phyloP scores from a whole-genome alignment of 2,329 filamentous ascomycete genomes.

The Alternaria infectoria region DNA sequence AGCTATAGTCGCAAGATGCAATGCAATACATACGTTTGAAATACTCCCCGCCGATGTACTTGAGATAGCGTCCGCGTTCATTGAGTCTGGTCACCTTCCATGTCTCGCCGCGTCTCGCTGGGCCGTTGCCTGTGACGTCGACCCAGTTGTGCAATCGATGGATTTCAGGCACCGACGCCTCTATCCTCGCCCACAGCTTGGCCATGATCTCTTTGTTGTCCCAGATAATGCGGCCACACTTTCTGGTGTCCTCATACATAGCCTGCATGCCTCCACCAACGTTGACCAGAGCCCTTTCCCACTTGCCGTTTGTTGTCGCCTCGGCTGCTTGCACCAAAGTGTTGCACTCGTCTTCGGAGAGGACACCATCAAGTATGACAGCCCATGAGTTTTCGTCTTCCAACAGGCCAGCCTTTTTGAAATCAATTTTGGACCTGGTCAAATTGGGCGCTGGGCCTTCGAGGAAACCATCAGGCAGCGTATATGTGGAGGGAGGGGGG shows the following conservation, averaged over 20 bases:
- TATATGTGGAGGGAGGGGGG: conserved; percentile 35
- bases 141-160: conserved; percentile 47
- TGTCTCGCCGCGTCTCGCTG: conserved; percentile 51
- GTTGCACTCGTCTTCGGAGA: conserved; percentile 68
- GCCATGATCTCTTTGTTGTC: conserved; percentile 68
- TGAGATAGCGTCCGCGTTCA: conserved; percentile 76
- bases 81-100: conserved; percentile 64
- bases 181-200: conserved; percentile 66
- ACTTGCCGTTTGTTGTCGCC: conserved; percentile 50
- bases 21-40: conserved; percentile 60
- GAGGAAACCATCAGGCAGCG: conserved; percentile 58
- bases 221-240: conserved; percentile 80
- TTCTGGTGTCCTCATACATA: conserved; percentile 64
- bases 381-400: conserved; percentile 64
- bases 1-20: not conserved
- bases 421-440: conserved; percentile 60
- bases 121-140: conserved; percentile 55
- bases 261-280: conserved; percentile 67
- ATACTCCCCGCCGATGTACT: conserved; percentile 74
- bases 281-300: conserved; percentile 74
- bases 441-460: conserved; percentile 54
- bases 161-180: conserved; percentile 57
- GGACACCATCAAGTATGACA: conserved; percentile 67
- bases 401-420: conserved; percentile 54
- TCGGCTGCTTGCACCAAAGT: conserved; percentile 39